Conservation (phyloP, 2,329 filamentous ascomycete species). For the Cryphonectria carpinicola region DNA sequence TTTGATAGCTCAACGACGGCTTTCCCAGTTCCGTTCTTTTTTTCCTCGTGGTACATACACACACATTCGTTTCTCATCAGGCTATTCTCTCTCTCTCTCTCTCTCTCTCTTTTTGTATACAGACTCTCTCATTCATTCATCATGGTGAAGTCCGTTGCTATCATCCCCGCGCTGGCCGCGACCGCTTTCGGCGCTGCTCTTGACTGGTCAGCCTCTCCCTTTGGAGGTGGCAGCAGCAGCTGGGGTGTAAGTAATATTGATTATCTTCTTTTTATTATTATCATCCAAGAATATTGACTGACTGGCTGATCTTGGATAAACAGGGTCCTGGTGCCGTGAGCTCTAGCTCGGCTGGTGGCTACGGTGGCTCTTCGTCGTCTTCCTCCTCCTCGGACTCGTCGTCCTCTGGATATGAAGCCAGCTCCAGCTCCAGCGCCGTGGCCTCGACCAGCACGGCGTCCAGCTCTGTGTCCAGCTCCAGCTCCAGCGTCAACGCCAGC, state of each 20-base stretch:
- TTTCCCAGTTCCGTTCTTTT: constrained; percentile 2
- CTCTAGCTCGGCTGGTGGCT: neutral
- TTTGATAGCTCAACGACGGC: constrained; percentile 12
- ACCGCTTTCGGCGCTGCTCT: constrained; percentile 18
- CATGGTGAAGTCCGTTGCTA: constrained; percentile 21
- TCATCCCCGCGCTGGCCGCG: constrained; percentile 24
- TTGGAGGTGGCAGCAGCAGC: constrained; percentile 5
- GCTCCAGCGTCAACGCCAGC: neutral
- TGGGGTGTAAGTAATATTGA: constrained; percentile 11
- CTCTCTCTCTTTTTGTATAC: neutral
- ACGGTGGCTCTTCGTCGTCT: neutral
- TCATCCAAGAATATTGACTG: neutral
- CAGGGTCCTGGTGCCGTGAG: constrained; percentile 2
- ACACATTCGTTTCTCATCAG: neutral
- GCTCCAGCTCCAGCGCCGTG: neutral
- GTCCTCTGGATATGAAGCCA: neutral
- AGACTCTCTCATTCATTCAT: neutral
- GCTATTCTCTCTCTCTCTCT: neutral
- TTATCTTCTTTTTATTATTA: neutral
- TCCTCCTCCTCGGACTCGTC: neutral
- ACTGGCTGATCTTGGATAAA: neutral
- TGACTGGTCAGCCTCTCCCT: constrained; percentile 1
- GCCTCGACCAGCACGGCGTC: neutral
- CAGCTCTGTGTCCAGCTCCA: neutral
- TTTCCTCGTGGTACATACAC: neutral